Evolutionary conservation across 148 eudicot species (phyloP), one percentile per base, ranked within the genome.

Genomic region (Amaranthus cruentus): DNA sequence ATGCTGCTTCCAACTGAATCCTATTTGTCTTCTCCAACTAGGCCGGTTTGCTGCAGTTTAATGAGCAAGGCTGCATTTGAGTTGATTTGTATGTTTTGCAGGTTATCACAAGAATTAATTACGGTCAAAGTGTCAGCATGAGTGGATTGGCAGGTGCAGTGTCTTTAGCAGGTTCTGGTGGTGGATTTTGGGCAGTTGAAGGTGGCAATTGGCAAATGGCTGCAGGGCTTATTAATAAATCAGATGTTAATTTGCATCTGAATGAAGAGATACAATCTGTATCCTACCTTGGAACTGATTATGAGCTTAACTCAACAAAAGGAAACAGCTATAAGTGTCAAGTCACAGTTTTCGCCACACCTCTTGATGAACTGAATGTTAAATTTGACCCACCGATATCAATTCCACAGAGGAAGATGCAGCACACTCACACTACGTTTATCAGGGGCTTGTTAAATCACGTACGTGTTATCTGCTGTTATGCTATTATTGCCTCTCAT

Each of bases 81-180:
- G 56, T 56, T 47, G 66, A 74, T 62, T n/a, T 28, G 18, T 46
- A 4, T 55, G 71, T 13, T 83, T 52, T 73, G 69, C 88, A 93
- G 98, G 93, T 91, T 47, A 91, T 94, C 71, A 91, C 98, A 48
- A 83, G 98, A 73, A 86, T 94, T 75, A 91, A 94, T 66, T 94
- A 94, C 69, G 98, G 98, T 61, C 98, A 94, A 81, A 94, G 98
- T 88, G 86, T 82, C 61, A 75, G 66, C 55, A 91, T 94, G 75
- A 94, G 97, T 81, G 98, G 96, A 69, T 87, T 94, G 78, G 98
- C 97, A 53, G 98, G 98, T 81, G 91, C 91, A 62, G 97, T 94
- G 73, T 89, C 98, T 43, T 80, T 94, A 85, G 98, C 96, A 44
- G 98, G 98, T 44, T 87, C 97, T 68, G 96, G 87, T 13, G 93